phyloP scores from a whole-genome alignment of 257 asterid genomes.

The Paraleonurus japonicus region DNA sequence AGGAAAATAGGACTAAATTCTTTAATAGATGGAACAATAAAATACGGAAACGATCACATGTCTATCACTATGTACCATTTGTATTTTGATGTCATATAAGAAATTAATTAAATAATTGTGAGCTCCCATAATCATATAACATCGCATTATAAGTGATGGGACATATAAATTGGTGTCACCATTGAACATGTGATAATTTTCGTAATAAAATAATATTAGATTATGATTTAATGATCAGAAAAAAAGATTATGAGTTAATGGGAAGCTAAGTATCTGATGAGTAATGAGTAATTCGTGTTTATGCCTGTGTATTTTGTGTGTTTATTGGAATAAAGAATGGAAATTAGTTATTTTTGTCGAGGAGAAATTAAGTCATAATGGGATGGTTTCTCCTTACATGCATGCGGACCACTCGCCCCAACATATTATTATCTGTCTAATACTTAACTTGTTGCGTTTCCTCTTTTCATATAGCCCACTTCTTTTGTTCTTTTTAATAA shows the following conservation, averaged over 20 bases:
- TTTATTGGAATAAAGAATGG: neutral
- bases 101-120: no score
- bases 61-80: no score
- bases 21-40: no score
- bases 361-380: slow-evolving; percentile 19
- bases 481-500: neutral
- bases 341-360: slow-evolving; percentile 25
- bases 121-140: no score
- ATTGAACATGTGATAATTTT: no score
- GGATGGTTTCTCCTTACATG: slow-evolving; percentile 10
- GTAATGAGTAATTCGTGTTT: neutral
- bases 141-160: no score
- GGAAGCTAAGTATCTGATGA: neutral
- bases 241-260: neutral
- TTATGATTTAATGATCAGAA: no score
- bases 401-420: slow-evolving; percentile 36
- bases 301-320: neutral
- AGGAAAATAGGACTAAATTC: no score
- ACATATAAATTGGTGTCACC: no score
- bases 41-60: no score
- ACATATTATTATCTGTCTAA: slow-evolving; percentile 8
- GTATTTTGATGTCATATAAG: no score
- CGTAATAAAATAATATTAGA: no score
- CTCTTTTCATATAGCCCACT: neutral
- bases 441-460: neutral